Base-by-base conservation (phyloP, 768 basidiomycete species). In the Candolleomyces aberdarensis region DNA sequence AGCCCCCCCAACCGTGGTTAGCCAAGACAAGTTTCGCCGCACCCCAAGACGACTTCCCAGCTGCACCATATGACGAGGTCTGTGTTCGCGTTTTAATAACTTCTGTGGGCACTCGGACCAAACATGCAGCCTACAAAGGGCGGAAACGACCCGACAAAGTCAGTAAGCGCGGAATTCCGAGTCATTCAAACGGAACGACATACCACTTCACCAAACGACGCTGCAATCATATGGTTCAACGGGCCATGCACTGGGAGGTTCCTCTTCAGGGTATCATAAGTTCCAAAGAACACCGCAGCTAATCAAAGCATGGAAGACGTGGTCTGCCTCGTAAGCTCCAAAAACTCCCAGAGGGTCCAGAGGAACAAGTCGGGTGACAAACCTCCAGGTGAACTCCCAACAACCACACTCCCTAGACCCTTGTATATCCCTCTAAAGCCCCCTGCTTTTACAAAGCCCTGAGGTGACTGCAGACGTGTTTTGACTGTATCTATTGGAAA, bases 401-500 rank as follows among this genome's bases (percentile, higher is more conserved):
- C 88, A 6, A 93, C 85, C 7, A 98, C 95, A 70, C 94, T 96
- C 29, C 95, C 96, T 5, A 99, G 78, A 8, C 96, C 96, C 65
- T 91, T 89, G 76, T 99, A 99, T 6, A 98, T 83, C 9, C 94
- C 95, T 55, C 75, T 84, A 73, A 98, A 92, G 0, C 95, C 97
- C 15, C 96, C 96, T 2, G 94, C 88, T 31, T 78, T 76, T 49
- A 84, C 71, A 72, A 99, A 98, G 17, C 96, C 97, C 68, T 92
- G 87, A 3, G 86, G 72, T 6, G 94, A 90, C 68, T 99, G 96
- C 39, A 97, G 81, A 52, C 96, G 88, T 43, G 97, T 98, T 76
- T 99, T 99, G 71, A 98, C 75, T 0, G 96, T 97, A 76, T 99
- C 96, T 60, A 99, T 86, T 1, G 96, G 96, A 73, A 94, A 99